Evolutionary conservation across 2,329 filamentous ascomycete species (phyloP).

Genomic region (Knoxdaviesia capensis): DNA sequence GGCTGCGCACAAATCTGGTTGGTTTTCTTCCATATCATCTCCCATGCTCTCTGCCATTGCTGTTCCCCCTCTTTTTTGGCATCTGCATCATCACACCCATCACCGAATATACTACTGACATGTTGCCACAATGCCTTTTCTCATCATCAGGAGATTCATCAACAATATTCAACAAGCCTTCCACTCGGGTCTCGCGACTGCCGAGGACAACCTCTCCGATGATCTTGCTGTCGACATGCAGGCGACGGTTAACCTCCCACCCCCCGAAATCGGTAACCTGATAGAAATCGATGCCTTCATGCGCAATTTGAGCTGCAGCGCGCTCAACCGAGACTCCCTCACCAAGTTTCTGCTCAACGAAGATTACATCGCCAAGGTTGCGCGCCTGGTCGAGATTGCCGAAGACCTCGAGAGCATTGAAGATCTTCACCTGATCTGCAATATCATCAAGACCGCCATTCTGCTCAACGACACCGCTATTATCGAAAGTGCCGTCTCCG

Average conservation of each 20-base stretch:
- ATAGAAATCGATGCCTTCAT: slow-evolving; percentile 71
- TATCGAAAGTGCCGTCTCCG: slow-evolving; percentile 82
- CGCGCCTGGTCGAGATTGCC: slow-evolving; percentile 69
- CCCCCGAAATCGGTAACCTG: slow-evolving; percentile 64
- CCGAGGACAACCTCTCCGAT: slow-evolving; percentile 76
- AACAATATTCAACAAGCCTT: slow-evolving; percentile 65
- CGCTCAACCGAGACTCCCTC: slow-evolving; percentile 63
- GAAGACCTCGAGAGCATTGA: slow-evolving; percentile 76
- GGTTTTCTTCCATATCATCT: slow-evolving; percentile 7
- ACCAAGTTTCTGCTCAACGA: slow-evolving; percentile 72
- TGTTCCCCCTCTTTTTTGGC: slow-evolving; percentile 6
- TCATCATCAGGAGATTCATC: slow-evolving; percentile 60
- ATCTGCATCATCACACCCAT: background rate
- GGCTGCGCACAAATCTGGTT: slow-evolving; percentile 87
- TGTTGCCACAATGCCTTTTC: background rate
- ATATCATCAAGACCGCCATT: slow-evolving; percentile 93
- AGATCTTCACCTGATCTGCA: slow-evolving; percentile 82
- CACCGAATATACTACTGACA: background rate
- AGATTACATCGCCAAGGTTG: slow-evolving; percentile 72
- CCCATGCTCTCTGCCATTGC: background rate
- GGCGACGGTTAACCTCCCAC: slow-evolving; percentile 52
- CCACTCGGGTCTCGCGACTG: slow-evolving; percentile 9
- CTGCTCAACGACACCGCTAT: slow-evolving; percentile 87
- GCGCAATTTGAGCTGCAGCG: slow-evolving; percentile 54
- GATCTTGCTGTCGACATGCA: slow-evolving; percentile 58